A percentile compares a stretch with the other conserved stretches of the same genome.
Evolutionary conservation across 1,284 basidiomycete species (phyloP).

Genomic region (Ganoderma leucocontextum): DNA sequence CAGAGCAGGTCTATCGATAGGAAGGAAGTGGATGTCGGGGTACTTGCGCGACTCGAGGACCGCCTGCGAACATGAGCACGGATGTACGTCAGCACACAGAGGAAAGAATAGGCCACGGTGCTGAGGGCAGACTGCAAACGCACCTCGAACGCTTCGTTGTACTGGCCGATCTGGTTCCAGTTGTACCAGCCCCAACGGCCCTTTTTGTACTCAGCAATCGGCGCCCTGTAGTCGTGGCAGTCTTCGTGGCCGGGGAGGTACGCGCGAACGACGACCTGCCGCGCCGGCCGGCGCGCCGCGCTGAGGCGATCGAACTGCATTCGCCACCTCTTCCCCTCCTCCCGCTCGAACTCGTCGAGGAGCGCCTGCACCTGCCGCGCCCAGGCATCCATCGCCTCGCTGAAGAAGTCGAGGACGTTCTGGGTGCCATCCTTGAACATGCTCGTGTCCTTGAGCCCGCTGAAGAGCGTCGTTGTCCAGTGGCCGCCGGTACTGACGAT

Average conservation of each 20-base stretch:
- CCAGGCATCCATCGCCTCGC: constrained; percentile 61
- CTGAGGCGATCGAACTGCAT: constrained; percentile 28
- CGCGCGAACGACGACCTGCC: constrained; percentile 64
- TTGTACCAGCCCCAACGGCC: constrained; percentile 63
- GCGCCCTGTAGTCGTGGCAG: constrained; percentile 56
- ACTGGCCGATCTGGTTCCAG: constrained; percentile 65
- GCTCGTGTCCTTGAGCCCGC: constrained; percentile 52
- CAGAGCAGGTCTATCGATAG: constrained; percentile 65
- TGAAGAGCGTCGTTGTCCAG: constrained; percentile 67
- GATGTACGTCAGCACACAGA: constrained; percentile 1
- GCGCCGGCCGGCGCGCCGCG: constrained; percentile 23
- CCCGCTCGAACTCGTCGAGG: constrained; percentile 37
- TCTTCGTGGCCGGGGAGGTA: constrained; percentile 72
- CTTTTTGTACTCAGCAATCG: constrained; percentile 53
- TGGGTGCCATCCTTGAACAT: constrained; percentile 54
- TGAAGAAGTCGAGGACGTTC: constrained; percentile 61
- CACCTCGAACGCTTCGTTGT: constrained; percentile 65
- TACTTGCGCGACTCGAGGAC: constrained; percentile 51
- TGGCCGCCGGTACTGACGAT: constrained; percentile 71
- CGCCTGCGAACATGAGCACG: constrained; percentile 8
- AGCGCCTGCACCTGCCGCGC: constrained; percentile 56
- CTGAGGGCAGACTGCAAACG: background rate
- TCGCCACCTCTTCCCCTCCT: constrained; percentile 20
- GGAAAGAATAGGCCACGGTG: too few relatives aligned
- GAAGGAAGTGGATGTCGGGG: constrained; percentile 63